A percentile compares a stretch with the other conserved stretches of the same genome.
Evolutionary conservation across 768 basidiomycete species (phyloP).

Genomic region (Boletus vermiculosoides): DNA sequence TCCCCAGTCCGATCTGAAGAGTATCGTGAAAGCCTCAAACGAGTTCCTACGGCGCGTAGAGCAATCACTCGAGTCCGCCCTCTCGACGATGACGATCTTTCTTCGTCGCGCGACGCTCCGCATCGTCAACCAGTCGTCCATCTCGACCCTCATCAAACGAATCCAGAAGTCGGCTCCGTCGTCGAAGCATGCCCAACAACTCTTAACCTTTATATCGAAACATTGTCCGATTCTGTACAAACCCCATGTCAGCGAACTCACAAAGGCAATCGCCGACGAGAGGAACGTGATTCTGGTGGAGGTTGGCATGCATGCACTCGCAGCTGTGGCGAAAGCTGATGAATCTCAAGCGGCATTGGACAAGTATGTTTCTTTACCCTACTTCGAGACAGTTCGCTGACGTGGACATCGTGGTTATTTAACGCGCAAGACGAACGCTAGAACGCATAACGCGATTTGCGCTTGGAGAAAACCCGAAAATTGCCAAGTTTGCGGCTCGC

Average conservation of each 20-base stretch:
- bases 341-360: conserved; percentile 56
- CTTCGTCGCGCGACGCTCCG: conserved; percentile 69
- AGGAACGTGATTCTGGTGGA: conserved; percentile 56
- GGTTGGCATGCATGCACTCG: conserved; percentile 72
- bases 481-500: conserved; percentile 86
- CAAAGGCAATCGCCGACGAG: conserved; percentile 68
- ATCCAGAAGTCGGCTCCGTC: conserved; percentile 48
- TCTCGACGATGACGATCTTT: conserved; percentile 67
- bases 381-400: background rate
- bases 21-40: conserved; percentile 73
- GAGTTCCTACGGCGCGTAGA: conserved; percentile 81
- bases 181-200: conserved; percentile 45
- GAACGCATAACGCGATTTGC: conserved; percentile 64
- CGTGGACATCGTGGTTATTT: background rate
- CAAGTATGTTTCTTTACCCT: conserved; percentile 48
- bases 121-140: conserved; percentile 80
- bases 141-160: conserved; percentile 77
- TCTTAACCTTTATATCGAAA: conserved; percentile 68
- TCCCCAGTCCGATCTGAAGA: conserved; percentile 78
- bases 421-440: conserved; percentile 52
- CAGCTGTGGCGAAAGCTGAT: conserved; percentile 62
- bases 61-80: conserved; percentile 57
- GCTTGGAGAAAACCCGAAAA: conserved; percentile 54
- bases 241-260: conserved; percentile 71
- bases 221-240: conserved; percentile 71